phyloP scores from a whole-genome alignment of 768 basidiomycete genomes.

The Leccinum uliginosum region DNA sequence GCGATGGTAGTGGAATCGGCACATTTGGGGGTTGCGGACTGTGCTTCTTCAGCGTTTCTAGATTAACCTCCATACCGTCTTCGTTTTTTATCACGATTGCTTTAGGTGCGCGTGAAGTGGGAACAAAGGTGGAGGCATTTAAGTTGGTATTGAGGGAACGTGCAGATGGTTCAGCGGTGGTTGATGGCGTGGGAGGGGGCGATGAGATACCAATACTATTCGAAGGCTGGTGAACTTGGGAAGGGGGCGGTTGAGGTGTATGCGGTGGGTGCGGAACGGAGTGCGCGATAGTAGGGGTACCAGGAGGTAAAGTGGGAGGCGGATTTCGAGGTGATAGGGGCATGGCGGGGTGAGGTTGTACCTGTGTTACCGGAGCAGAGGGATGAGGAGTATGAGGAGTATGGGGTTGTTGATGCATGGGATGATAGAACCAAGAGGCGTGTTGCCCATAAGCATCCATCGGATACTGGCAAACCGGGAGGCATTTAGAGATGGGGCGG shows the following conservation, averaged over 20 bases:
- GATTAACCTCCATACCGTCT: constrained; percentile 60
- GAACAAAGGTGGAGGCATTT: constrained; percentile 67
- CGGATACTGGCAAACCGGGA: constrained; percentile 33
- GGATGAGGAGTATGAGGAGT: constrained; percentile 44
- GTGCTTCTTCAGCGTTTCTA: constrained; percentile 51
- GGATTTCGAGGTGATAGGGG: constrained; percentile 70
- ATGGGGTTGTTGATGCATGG: constrained; percentile 37
- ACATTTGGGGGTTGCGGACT: constrained; percentile 38
- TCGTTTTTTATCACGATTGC: constrained; percentile 58
- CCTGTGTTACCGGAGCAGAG: constrained; percentile 33
- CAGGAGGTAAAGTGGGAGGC: constrained; percentile 50
- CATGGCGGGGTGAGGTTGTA: constrained; percentile 46
- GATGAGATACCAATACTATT: constrained; percentile 47
- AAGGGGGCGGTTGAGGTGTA: constrained; percentile 44
- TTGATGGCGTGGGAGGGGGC: constrained; percentile 65
- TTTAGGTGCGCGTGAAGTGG: constrained; percentile 36
- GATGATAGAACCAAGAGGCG: constrained; percentile 37
- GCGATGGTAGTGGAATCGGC: constrained; percentile 37
- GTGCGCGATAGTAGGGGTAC: constrained; percentile 65
- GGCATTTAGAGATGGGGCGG: not conserved
- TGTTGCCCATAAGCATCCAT: constrained; percentile 46
- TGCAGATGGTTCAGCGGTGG: constrained; percentile 36
- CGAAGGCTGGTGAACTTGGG: constrained; percentile 39
- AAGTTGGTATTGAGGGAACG: constrained; percentile 55
- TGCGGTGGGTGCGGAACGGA: constrained; percentile 46